phyloP scores from a whole-genome alignment of 306 rosid genomes.

The Urtica urens region DNA sequence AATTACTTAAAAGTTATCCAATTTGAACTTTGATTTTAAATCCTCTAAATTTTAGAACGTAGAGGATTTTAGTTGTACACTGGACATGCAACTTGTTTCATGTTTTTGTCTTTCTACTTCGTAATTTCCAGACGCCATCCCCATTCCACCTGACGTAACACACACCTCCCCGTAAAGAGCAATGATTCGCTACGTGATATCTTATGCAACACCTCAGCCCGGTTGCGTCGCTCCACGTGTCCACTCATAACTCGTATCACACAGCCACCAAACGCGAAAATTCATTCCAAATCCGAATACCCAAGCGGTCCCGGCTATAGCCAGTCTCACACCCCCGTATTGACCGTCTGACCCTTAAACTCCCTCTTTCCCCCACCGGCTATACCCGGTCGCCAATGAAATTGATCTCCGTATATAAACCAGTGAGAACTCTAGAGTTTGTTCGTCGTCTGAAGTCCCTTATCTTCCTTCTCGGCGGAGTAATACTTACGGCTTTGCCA shows the following conservation, averaged over 20 bases:
- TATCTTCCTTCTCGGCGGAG: too few relatives aligned
- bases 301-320: constrained; percentile 7
- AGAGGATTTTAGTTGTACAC: too few relatives aligned
- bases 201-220: background rate
- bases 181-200: background rate
- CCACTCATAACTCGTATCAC: background rate
- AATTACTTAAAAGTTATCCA: too few relatives aligned
- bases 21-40: too few relatives aligned
- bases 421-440: background rate
- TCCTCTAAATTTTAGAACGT: too few relatives aligned
- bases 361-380: background rate
- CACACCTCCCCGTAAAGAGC: constrained; percentile 1
- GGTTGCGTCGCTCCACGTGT: constrained; percentile 25
- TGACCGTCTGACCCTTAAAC: background rate
- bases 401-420: constrained; percentile 10
- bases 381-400: constrained; percentile 13
- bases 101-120: too few relatives aligned
- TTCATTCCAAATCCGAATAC: background rate
- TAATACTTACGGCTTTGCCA: constrained; percentile 17
- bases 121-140: too few relatives aligned
- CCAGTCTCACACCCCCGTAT: background rate
- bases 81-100: too few relatives aligned
- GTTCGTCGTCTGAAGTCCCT: background rate
- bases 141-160: too few relatives aligned
- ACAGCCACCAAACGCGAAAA: background rate